Evolutionary conservation across 768 basidiomycete species (phyloP), one percentile per base, ranked within the genome.

Genomic region (Suillus plorans): DNA sequence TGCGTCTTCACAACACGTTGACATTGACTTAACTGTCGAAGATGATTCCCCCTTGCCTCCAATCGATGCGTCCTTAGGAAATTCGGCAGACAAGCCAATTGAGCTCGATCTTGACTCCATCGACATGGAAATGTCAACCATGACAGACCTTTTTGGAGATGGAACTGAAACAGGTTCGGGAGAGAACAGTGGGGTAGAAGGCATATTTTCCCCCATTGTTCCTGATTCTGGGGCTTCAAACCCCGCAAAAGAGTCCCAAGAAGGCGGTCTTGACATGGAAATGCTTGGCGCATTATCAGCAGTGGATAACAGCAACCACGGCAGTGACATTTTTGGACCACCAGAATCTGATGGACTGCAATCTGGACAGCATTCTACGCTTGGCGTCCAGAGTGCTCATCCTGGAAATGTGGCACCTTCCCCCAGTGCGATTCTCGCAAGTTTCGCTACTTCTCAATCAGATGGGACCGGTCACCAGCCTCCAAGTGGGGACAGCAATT

Each of bases 51-150:
- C 66, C 8, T 72, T 76, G 59, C 18, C 68, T 2, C 62, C 66
- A 16, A 65, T 77, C 60, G 76, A 81, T 61, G 72, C 78, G 56
- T 50, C 73, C 49, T 61, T 81, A 37, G 89, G 91, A 16, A 87
- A 78, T 70, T 89, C 88, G 7, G 89, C 86, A 1, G 91, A 94
- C 72, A 90, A 90, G 73, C 91, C 92, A 22, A 92, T 93, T 63
- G 91, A 92, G 70, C 82, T 93, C 31, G 90, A 93, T 72, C 70
- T 93, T 62, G 90, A 92, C 55, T 68, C 69, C 60, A 86, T 89
- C 74, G 88, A 91, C 67, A 84, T 89, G 60, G 86, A 87, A 71
- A 88, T 88, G 80, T 66, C 78, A 45, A 72, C 70, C 49, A 72
- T 80, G 70, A 71, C 81, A 47, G 82, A 84, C 69, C 75, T 89